Conservation (phyloP, 192 early-diverging fungal species). For the Dissophora ornata region DNA sequence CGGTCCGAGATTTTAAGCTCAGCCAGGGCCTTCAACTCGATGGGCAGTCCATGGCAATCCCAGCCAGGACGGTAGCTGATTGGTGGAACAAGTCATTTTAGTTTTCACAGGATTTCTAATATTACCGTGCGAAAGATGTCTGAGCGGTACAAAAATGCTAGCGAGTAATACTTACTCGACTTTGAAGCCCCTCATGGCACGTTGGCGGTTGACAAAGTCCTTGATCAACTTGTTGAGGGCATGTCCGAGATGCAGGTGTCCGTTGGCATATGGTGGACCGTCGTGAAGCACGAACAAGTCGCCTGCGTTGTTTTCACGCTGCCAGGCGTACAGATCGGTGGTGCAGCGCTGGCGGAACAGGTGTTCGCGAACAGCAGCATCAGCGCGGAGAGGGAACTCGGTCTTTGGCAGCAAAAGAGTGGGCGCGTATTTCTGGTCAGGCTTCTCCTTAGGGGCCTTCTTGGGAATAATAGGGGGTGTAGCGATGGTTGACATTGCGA, state of each 20-base stretch:
- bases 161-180: constrained; percentile 59
- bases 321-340: constrained; percentile 76
- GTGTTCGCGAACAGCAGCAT: constrained; percentile 69
- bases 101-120: background rate
- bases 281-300: constrained; percentile 79
- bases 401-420: constrained; percentile 79
- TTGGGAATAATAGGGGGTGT: constrained; percentile 3
- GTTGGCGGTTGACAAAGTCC: constrained; percentile 82
- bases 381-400: constrained; percentile 72
- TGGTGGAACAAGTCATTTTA: background rate
- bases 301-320: constrained; percentile 70
- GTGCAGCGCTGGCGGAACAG: constrained; percentile 72
- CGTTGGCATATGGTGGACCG: constrained; percentile 87
- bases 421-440: constrained; percentile 54
- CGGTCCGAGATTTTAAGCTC: constrained; percentile 59
- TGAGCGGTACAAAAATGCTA: too few species aligned
- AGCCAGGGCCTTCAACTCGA: constrained; percentile 82
- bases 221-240: constrained; percentile 86
- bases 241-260: constrained; percentile 76
- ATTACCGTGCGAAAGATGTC: background rate
- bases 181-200: constrained; percentile 75
- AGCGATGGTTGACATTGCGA: constrained; percentile 9
- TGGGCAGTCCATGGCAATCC: constrained; percentile 85
- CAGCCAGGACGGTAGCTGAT: constrained; percentile 77
- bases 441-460: constrained; percentile 20